A percentile compares a stretch with the other conserved stretches of the same genome.
Conservation (phyloP, 2,329 filamentous ascomycete genomes). For the Colletotrichum shisoi region DNA sequence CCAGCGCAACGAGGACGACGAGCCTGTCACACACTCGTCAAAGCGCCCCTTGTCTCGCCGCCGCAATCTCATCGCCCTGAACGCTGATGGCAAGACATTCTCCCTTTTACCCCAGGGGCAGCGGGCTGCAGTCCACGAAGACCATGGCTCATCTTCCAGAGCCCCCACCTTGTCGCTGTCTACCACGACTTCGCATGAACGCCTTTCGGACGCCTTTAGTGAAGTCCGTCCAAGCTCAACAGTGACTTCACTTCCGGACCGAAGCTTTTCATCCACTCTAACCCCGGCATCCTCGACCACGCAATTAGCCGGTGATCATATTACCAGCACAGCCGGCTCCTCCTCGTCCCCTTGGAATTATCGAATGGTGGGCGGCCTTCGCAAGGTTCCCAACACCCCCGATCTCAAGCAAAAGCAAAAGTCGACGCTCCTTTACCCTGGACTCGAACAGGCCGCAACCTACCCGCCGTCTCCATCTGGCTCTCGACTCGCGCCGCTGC, state of each 20-base stretch:
- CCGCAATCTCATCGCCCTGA: constrained; percentile 58
- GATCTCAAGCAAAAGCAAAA: constrained; percentile 55
- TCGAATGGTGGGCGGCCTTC: constrained; percentile 63
- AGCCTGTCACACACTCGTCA: constrained; percentile 41
- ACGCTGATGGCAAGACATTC: constrained; percentile 65
- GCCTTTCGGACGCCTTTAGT: constrained; percentile 57
- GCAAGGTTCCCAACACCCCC: constrained; percentile 58
- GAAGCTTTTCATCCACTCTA: constrained; percentile 50
- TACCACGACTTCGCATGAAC: constrained; percentile 60
- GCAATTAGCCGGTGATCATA: constrained; percentile 49
- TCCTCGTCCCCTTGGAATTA: constrained; percentile 60
- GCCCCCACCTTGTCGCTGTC: constrained; percentile 57
- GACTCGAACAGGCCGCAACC: constrained; percentile 30
- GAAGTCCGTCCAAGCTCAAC: constrained; percentile 60
- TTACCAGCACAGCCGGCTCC: constrained; percentile 36
- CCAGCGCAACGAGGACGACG: constrained; percentile 35
- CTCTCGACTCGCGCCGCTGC: constrained; percentile 46
- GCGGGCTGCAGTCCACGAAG: constrained; percentile 14
- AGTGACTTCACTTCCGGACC: constrained; percentile 58
- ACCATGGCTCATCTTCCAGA: constrained; percentile 44
- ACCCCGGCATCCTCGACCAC: constrained; percentile 49
- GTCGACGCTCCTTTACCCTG: constrained; percentile 32
- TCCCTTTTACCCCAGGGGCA: constrained; percentile 54
- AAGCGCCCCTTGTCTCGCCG: constrained; percentile 51
- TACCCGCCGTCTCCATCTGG: constrained; percentile 41